These are phyloP conservation scores for Guyanaporus albipodus DNA, from an alignment of 768 basidiomycete genomes.

Conservation along the genomic window DNA sequence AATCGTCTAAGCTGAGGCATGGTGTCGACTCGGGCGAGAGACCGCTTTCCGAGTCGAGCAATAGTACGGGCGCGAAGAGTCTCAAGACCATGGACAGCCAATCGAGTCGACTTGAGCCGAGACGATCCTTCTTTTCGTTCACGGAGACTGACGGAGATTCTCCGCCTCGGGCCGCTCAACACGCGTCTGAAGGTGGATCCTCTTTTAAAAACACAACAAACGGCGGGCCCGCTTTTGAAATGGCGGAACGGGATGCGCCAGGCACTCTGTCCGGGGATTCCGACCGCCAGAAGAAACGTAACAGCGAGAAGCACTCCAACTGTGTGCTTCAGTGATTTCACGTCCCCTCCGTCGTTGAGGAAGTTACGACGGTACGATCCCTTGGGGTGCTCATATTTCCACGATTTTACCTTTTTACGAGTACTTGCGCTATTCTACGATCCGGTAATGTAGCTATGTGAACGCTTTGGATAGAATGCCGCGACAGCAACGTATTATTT, in stretches of 20 bases:
- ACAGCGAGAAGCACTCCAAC: constrained; percentile 22
- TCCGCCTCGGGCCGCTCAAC: constrained; percentile 14
- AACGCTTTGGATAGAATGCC: constrained; percentile 12
- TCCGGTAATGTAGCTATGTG: constrained; percentile 15
- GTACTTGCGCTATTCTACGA: constrained; percentile 16
- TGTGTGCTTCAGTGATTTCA: constrained; percentile 26
- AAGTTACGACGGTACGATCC: too few relatives aligned
- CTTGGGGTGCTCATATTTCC: neutral
- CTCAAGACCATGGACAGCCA: constrained; percentile 50
- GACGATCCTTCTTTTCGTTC: constrained; percentile 35
- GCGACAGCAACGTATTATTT: neutral
- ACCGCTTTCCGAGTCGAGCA: constrained; percentile 58
- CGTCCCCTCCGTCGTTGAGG: neutral
- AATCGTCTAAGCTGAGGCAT: constrained; percentile 35
- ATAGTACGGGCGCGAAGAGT: constrained; percentile 55
- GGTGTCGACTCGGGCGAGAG: constrained; percentile 41
- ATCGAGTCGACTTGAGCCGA: constrained; percentile 37
- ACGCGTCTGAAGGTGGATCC: constrained; percentile 18
- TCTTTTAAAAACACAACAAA: constrained; percentile 15
- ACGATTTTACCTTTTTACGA: neutral
- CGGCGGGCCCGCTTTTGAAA: constrained; percentile 5
- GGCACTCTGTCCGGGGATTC: constrained; percentile 9
- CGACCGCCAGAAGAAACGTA: constrained; percentile 28
- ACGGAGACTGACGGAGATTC: constrained; percentile 26
- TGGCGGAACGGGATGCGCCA: constrained; percentile 7